Conservation (phyloP, 257 asterid species). For the Phtheirospermum japonicum region DNA sequence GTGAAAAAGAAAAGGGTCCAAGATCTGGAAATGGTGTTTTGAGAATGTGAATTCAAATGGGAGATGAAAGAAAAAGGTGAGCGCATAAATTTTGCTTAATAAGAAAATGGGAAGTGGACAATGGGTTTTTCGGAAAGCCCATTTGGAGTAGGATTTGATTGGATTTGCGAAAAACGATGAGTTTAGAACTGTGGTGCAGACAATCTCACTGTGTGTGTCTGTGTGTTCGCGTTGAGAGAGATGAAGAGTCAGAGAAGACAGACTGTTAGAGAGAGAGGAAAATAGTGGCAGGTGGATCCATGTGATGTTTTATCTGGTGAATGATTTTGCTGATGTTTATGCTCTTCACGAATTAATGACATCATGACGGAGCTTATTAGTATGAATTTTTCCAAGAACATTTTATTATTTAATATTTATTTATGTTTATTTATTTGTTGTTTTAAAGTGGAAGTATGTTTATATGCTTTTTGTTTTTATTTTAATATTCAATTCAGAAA, state of each 20-base stretch:
- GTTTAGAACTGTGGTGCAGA: slow-evolving; percentile 28
- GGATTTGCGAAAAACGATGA: slow-evolving; percentile 25
- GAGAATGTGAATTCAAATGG: slow-evolving; percentile 30
- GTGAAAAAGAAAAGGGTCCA: slow-evolving; percentile 35
- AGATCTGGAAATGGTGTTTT: slow-evolving; percentile 46
- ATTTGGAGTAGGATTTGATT: slow-evolving; percentile 23
- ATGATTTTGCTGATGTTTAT: slow-evolving; percentile 30
- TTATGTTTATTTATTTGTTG: too few species aligned
- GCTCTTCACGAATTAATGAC: slow-evolving; percentile 26
- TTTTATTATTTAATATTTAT: too few species aligned
- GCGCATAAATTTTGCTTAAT: too few species aligned
- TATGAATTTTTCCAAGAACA: too few species aligned
- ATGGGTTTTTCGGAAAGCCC: slow-evolving; percentile 27
- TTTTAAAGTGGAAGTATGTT: too few species aligned
- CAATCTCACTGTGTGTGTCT: slow-evolving; percentile 24
- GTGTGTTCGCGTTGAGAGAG: too few species aligned
- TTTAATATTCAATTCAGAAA: too few species aligned
- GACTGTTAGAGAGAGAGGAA: slow-evolving; percentile 17
- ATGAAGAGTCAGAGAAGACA: slow-evolving; percentile 16
- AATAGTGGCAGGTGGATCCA: slow-evolving; percentile 37
- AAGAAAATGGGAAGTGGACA: slow-evolving; percentile 21
- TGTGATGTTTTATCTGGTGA: slow-evolving; percentile 30
- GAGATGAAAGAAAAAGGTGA: slow-evolving; percentile 16
- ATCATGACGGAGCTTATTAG: background rate
- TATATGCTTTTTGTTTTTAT: too few species aligned